Conservation (phyloP, 2,329 filamentous ascomycete species). For the Emmonsiellopsis sp. region DNA sequence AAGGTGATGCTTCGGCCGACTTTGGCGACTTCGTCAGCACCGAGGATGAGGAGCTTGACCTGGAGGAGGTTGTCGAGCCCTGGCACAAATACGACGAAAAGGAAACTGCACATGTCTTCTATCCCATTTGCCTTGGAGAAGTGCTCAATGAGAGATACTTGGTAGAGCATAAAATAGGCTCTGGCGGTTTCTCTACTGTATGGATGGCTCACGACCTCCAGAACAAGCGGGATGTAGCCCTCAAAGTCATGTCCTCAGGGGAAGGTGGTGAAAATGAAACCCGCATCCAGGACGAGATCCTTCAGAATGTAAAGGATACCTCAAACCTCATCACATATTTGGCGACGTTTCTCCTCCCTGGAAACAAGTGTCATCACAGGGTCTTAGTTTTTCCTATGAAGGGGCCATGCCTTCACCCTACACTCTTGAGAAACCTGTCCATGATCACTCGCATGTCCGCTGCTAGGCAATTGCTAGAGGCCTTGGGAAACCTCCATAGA, state of each 20-base stretch:
- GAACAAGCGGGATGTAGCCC: constrained; percentile 7
- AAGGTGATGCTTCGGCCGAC: constrained; percentile 4
- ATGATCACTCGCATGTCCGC: constrained; percentile 20
- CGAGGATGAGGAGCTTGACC: constrained; percentile 6
- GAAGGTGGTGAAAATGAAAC: constrained; percentile 5
- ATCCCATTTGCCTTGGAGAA: constrained; percentile 11
- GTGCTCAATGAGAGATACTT: constrained; percentile 9
- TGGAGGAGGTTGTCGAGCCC: constrained; percentile 5
- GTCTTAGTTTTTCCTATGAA: constrained; percentile 17
- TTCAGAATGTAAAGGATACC: constrained; percentile 7
- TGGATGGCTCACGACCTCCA: constrained; percentile 12
- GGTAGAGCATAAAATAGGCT: constrained; percentile 11
- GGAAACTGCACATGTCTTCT: constrained; percentile 4
- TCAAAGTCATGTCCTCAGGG: constrained; percentile 7
- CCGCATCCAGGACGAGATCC: constrained; percentile 8
- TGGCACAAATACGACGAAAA: constrained; percentile 6
- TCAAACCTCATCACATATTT: constrained; percentile 8
- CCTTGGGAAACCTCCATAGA: too few species aligned
- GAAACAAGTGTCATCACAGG: constrained; percentile 3
- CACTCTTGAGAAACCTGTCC: constrained; percentile 7
- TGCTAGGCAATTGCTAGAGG: constrained; percentile 19
- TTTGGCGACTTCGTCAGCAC: constrained; percentile 6
- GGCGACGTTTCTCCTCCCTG: constrained; percentile 6
- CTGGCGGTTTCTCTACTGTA: constrained; percentile 11
- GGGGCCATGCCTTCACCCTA: constrained; percentile 13